Evolutionary conservation across 495 filamentous ascomycete species (phyloP), one percentile per base, ranked within the genome.

Genomic region (Tricharina praecox): DNA sequence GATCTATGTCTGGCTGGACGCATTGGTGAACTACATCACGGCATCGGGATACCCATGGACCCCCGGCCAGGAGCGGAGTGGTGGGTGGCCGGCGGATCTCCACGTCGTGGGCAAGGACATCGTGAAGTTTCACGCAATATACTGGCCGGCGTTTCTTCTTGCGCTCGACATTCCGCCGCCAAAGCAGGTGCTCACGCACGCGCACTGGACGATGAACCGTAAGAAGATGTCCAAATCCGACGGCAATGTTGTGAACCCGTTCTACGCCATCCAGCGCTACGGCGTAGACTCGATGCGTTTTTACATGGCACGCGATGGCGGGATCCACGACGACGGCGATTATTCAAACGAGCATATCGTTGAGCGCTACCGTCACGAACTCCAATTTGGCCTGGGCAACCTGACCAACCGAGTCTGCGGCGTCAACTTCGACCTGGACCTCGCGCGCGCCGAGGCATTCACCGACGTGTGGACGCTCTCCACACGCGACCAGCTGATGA

Each of bases 71-170:
- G 63, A 68, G 35, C 56, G 61, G 3, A 62, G 62, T 1, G 68
- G 70, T 13, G 81, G 79, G 19, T 97, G 92, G 92, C 92, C 90
- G 25, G 87, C 81, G 15, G 78, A 97, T 63, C 67, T 85, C 1
- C 90, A 97, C 43, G 77, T 97, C 11, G 77, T 96, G 43, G 90
- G 90, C 23, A 97, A 97, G 65, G 90, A 97, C 63, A 96, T 96
- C 48, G 65, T 90, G 45, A 77, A 90, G 20, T 97, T 97, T 63
- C 92, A 97, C 63, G 83, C 82, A 64, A 80, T 97, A 21, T 97
- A 96, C 69, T 97, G 90, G 90, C 90, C 90, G 0, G 90, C 90
- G 1, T 79, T 97, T 57, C 79, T 97, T 23, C 76, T 97, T 67
- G 88, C 88, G 3, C 68, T 96, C 21, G 79, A 79, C 50, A 67